phyloP scores from a whole-genome alignment of 148 eudicot genomes.

The Rhododendron ferrugineum region DNA sequence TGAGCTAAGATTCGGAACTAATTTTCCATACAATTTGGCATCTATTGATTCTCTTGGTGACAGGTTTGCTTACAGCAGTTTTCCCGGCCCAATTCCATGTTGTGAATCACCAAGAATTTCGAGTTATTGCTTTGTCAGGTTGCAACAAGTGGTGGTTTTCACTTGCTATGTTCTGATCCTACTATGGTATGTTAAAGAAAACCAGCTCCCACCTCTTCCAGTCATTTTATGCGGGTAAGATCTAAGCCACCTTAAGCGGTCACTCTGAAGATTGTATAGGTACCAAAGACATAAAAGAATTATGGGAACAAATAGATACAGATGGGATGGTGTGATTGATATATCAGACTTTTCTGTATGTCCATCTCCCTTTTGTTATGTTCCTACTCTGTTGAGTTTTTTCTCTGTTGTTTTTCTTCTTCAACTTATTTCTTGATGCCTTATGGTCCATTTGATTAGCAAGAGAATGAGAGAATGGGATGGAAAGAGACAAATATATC shows the following conservation, averaged over 20 bases:
- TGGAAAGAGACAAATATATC: background rate
- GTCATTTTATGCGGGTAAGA: slow-evolving; percentile 47
- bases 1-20: background rate
- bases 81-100: slow-evolving; percentile 27
- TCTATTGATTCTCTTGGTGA: background rate
- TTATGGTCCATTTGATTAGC: background rate
- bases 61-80: slow-evolving; percentile 49
- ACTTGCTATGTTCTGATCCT: background rate
- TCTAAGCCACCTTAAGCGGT: slow-evolving; percentile 17
- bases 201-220: slow-evolving; percentile 25
- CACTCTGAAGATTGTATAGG: slow-evolving; percentile 25
- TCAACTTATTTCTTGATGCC: background rate
- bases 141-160: slow-evolving; percentile 35
- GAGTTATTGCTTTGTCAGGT: slow-evolving; percentile 33
- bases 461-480: background rate
- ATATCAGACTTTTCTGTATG: slow-evolving; percentile 27
- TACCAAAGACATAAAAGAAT: slow-evolving; percentile 30
- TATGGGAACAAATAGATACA: slow-evolving; percentile 38
- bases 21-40: background rate
- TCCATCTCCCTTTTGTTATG: background rate
- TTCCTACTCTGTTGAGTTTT: background rate
- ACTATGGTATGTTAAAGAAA: background rate
- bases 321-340: slow-evolving; percentile 38
- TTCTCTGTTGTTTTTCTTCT: background rate
- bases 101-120: slow-evolving; percentile 31